phyloP scores from a whole-genome alignment of 2,329 filamentous ascomycete genomes.

The Fusarium pseudonygamai region DNA sequence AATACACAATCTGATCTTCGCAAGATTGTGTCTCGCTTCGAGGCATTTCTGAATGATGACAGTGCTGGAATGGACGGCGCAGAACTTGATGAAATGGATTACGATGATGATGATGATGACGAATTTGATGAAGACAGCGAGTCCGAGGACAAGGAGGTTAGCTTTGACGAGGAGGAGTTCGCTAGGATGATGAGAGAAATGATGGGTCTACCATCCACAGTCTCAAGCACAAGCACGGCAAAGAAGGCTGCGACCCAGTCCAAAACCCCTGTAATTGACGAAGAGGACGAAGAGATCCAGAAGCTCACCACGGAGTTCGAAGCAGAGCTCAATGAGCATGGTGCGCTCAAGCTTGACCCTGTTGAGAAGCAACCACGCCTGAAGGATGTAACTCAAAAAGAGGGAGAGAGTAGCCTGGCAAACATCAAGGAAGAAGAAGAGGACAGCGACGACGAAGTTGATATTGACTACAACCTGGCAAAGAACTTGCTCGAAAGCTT shows the following conservation, averaged over 20 bases:
- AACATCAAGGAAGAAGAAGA: slow-evolving; percentile 58
- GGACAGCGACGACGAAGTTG: slow-evolving; percentile 67
- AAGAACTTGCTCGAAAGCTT: slow-evolving; percentile 93
- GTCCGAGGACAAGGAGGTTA: slow-evolving; percentile 77
- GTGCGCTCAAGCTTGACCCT: slow-evolving; percentile 67
- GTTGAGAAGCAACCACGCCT: slow-evolving; percentile 46
- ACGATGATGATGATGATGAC: slow-evolving; percentile 61
- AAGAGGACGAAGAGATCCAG: slow-evolving; percentile 69
- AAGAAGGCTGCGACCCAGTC: slow-evolving; percentile 1
- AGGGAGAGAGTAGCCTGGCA: slow-evolving; percentile 23
- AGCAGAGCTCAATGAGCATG: slow-evolving; percentile 74
- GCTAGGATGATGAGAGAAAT: slow-evolving; percentile 89
- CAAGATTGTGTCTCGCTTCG: slow-evolving; percentile 94
- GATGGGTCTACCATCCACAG: slow-evolving; percentile 71
- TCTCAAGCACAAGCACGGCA: neutral
- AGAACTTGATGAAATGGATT: slow-evolving; percentile 76
- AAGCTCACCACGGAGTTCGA: slow-evolving; percentile 76
- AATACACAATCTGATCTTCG: slow-evolving; percentile 78
- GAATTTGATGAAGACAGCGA: slow-evolving; percentile 66
- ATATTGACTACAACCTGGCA: slow-evolving; percentile 87
- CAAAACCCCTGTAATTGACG: slow-evolving; percentile 46
- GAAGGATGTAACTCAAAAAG: slow-evolving; percentile 39
- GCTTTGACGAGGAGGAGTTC: slow-evolving; percentile 87
- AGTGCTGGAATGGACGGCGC: slow-evolving; percentile 82
- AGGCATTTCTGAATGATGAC: slow-evolving; percentile 89